Evolutionary conservation across 2,329 filamentous ascomycete genomes (phyloP).

Genomic region (Cercospora janseana): DNA sequence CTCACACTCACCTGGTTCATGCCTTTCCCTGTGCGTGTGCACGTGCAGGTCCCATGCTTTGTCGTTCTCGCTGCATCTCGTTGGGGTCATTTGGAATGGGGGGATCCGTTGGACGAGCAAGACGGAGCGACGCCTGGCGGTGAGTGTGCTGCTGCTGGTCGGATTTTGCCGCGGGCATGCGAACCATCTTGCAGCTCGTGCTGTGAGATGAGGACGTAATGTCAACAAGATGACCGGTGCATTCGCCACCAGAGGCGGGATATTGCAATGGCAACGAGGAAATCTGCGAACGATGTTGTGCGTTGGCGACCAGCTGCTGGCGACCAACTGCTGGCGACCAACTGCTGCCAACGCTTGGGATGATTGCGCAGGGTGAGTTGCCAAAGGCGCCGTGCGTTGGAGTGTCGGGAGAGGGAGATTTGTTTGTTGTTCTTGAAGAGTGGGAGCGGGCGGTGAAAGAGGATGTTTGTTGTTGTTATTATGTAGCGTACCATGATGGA

Average conservation of each 20-base stretch:
- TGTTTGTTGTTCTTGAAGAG: constrained; percentile 11
- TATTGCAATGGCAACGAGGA: constrained; percentile 1
- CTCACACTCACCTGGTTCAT: too few species aligned
- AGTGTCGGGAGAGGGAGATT: background rate
- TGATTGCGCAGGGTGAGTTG: background rate
- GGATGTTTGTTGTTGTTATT: constrained; percentile 12
- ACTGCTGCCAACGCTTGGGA: constrained; percentile 1
- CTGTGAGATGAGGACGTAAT: too few species aligned
- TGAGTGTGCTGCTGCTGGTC: too few species aligned
- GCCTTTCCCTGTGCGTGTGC: too few species aligned
- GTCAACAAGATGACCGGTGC: background rate
- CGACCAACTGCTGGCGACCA: background rate
- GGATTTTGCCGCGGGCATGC: too few species aligned
- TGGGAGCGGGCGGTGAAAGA: constrained; percentile 4
- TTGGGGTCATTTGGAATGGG: too few species aligned
- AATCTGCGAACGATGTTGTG: background rate
- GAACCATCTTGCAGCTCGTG: too few species aligned
- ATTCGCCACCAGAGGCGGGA: background rate
- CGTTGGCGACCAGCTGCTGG: background rate
- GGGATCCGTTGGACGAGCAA: too few species aligned
- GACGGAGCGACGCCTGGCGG: too few species aligned
- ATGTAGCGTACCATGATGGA: constrained; percentile 3
- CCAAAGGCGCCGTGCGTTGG: constrained; percentile 1
- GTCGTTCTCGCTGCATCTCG: too few species aligned
- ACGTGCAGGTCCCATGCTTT: too few species aligned